Evolutionary conservation across 495 filamentous ascomycete genomes (phyloP).

Genomic region (Xylaria acuta): DNA sequence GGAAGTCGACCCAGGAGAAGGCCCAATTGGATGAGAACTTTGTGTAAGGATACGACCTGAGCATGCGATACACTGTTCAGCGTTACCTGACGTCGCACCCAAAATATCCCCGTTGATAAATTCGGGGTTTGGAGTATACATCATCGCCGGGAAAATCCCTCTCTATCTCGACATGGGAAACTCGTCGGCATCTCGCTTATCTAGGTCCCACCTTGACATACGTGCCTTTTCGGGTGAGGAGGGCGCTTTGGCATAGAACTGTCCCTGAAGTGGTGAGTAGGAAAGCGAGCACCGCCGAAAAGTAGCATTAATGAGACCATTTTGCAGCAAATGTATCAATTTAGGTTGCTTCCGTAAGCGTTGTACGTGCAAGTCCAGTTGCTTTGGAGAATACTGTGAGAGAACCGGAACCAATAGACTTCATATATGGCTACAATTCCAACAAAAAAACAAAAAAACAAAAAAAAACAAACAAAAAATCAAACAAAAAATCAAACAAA

Average conservation of each 20-base stretch:
- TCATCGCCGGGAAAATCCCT: neutral
- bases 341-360: neutral
- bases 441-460: no score
- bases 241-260: neutral
- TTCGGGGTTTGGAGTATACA: conserved; percentile 7
- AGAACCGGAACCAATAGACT: neutral
- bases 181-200: conserved; percentile 13
- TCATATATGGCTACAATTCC: neutral
- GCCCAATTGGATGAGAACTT: neutral
- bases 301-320: neutral
- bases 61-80: neutral
- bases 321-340: neutral
- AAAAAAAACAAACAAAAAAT: no score
- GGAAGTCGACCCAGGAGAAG: neutral
- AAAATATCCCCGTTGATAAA: neutral
- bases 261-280: neutral
- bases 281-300: neutral
- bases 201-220: neutral
- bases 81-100: neutral
- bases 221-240: neutral
- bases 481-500: no score
- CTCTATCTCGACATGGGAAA: neutral
- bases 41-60: neutral
- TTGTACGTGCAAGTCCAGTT: neutral
- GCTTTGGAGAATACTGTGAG: no score